These are phyloP conservation scores for Auxenochlorella pyrenoidosa DNA, from an alignment of 139 green algal genomes.

Conservation along the genomic window DNA sequence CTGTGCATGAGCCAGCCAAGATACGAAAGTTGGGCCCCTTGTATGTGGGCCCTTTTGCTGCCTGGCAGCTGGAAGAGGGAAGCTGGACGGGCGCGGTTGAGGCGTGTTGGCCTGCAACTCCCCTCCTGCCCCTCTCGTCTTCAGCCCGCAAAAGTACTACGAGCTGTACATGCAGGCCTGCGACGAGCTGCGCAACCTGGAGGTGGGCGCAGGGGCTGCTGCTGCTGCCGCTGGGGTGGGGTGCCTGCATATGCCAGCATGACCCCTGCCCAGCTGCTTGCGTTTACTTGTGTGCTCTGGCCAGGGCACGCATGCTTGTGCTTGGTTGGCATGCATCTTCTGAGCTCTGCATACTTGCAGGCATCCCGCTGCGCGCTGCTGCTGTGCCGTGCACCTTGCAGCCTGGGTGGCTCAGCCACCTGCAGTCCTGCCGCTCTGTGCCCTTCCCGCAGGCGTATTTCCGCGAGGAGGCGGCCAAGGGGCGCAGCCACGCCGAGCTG, in stretches of 20 bases:
- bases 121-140: not conserved
- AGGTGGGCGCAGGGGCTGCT: constrained; percentile 29
- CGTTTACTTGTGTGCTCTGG: not conserved
- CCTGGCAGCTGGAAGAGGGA: too few relatives aligned
- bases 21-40: too few relatives aligned
- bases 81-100: too few relatives aligned
- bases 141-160: constrained; percentile 95
- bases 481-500: constrained; percentile 77
- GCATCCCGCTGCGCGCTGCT: not conserved
- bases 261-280: too few relatives aligned
- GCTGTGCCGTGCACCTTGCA: not conserved
- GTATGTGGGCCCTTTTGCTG: too few relatives aligned
- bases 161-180: constrained; percentile 96
- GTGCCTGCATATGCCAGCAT: too few relatives aligned
- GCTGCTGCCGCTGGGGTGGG: not conserved
- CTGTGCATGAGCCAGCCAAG: not conserved
- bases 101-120: not conserved
- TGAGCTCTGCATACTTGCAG: too few relatives aligned
- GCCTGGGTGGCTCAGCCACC: not conserved
- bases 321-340: not conserved
- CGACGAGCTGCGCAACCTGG: constrained; percentile 87
- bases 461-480: constrained; percentile 78
- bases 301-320: not conserved
- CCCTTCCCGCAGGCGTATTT: constrained; percentile 76
- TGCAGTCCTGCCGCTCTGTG: not conserved